A percentile compares a stretch with the other conserved stretches of the same genome.
These are phyloP conservation scores for Colletotrichum zoysiae DNA, from an alignment of 2,329 filamentous ascomycete genomes.

Conservation along the genomic window DNA sequence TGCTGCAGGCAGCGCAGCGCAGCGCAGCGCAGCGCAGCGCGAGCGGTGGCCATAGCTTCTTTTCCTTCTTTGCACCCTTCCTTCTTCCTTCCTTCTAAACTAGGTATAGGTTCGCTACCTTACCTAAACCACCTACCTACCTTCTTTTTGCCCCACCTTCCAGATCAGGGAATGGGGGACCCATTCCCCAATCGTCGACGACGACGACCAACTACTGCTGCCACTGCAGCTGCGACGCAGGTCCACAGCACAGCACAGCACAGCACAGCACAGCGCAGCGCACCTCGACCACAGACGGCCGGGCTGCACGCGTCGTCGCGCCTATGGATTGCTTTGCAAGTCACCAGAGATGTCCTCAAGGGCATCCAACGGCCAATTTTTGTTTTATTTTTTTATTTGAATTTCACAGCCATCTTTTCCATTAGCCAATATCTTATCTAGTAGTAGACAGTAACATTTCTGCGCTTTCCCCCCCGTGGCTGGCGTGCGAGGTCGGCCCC, in stretches of 20 bases:
- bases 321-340: neutral
- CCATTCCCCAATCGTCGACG: neutral
- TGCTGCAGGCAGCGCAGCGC: too few relatives aligned
- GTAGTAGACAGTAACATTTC: neutral
- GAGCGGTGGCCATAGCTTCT: conserved; percentile 36
- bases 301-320: conserved; percentile 2
- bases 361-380: too few relatives aligned
- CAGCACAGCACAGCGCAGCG: too few relatives aligned
- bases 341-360: neutral
- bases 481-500: neutral
- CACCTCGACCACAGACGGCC: neutral
- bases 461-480: neutral
- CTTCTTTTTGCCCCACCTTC: conserved; percentile 32
- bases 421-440: neutral
- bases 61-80: neutral
- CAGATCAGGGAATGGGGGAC: conserved; percentile 34
- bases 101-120: neutral
- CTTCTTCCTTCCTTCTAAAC: neutral
- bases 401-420: too few relatives aligned
- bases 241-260: neutral
- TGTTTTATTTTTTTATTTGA: too few relatives aligned
- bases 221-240: conserved; percentile 17
- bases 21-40: neutral
- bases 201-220: neutral
- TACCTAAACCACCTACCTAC: too few relatives aligned